Evolutionary conservation across 495 filamentous ascomycete species (phyloP).

Genomic region (Opeltia flavorubescens): DNA sequence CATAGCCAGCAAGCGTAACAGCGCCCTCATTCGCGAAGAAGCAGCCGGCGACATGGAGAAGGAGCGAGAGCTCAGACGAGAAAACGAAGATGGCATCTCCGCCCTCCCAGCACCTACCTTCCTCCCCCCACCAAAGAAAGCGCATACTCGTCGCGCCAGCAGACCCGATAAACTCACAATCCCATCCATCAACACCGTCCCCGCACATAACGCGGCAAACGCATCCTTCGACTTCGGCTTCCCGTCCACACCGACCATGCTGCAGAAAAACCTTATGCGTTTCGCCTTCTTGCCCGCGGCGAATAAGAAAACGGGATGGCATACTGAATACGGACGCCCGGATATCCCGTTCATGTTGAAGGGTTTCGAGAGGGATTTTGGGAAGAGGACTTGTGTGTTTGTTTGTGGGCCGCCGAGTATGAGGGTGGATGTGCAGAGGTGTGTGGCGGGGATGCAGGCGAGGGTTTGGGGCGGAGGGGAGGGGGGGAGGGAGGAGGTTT

Average conservation of each 20-base stretch:
- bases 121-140: slow-evolving; percentile 21
- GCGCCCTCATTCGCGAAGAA: slow-evolving; percentile 64
- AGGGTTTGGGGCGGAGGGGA: slow-evolving; percentile 63
- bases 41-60: slow-evolving; percentile 64
- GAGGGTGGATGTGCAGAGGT: slow-evolving; percentile 71
- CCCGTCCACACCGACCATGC: slow-evolving; percentile 58
- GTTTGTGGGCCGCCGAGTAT: slow-evolving; percentile 83
- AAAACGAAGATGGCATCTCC: slow-evolving; percentile 74
- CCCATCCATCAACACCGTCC: slow-evolving; percentile 14
- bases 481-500: slow-evolving; percentile 88
- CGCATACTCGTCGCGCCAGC: slow-evolving; percentile 16
- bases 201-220: neutral
- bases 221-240: slow-evolving; percentile 60
- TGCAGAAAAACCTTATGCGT: slow-evolving; percentile 71
- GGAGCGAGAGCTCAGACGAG: slow-evolving; percentile 66
- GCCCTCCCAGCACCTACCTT: slow-evolving; percentile 49
- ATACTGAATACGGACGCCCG: slow-evolving; percentile 84
- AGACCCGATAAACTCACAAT: slow-evolving; percentile 12
- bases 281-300: slow-evolving; percentile 62
- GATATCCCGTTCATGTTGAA: slow-evolving; percentile 72
- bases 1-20: slow-evolving; percentile 70
- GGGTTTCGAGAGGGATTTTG: slow-evolving; percentile 66
- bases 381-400: slow-evolving; percentile 76
- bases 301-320: slow-evolving; percentile 66
- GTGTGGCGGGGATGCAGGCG: slow-evolving; percentile 68